Evolutionary conservation across 1,284 basidiomycete genomes (phyloP).

Genomic region (Coniferiporia sulphurascens): DNA sequence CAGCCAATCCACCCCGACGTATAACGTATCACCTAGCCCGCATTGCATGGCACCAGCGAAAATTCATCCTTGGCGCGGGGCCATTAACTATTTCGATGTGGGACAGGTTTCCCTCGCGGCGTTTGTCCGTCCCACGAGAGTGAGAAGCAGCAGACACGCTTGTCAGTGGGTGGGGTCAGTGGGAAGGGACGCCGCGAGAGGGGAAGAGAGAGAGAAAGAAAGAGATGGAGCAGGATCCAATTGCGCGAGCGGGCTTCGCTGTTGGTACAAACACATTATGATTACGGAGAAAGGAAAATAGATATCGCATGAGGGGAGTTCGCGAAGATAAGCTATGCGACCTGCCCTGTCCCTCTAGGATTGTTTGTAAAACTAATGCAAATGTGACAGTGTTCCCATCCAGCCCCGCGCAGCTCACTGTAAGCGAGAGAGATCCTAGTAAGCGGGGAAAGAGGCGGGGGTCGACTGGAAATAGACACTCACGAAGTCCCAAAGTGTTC

Average conservation of each 20-base stretch:
- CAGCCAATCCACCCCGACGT: neutral
- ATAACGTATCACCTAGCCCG: neutral
- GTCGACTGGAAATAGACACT: constrained; percentile 25
- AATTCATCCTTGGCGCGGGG: neutral
- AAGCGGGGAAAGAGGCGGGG: neutral
- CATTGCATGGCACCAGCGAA: neutral
- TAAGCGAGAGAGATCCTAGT: neutral
- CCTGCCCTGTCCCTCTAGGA: constrained; percentile 12
- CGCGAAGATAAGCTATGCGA: constrained; percentile 4
- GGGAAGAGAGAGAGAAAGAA: too few relatives aligned
- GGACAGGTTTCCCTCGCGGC: neutral
- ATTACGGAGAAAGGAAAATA: constrained; percentile 15
- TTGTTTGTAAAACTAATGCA: constrained; percentile 2
- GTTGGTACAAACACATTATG: neutral
- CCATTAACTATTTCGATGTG: constrained; percentile 10
- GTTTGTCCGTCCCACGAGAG: constrained; percentile 8
- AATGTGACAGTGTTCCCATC: neutral
- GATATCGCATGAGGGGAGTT: constrained; percentile 8
- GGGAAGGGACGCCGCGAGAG: neutral
- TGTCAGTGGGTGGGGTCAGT: neutral
- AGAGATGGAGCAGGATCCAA: too few relatives aligned
- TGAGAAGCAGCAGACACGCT: constrained; percentile 8
- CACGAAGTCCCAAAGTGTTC: constrained; percentile 70
- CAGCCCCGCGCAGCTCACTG: constrained; percentile 2
- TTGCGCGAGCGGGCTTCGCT: neutral